Conservation (phyloP, 1,284 basidiomycete genomes). For the Sporisorium iseilematis-ciliati region DNA sequence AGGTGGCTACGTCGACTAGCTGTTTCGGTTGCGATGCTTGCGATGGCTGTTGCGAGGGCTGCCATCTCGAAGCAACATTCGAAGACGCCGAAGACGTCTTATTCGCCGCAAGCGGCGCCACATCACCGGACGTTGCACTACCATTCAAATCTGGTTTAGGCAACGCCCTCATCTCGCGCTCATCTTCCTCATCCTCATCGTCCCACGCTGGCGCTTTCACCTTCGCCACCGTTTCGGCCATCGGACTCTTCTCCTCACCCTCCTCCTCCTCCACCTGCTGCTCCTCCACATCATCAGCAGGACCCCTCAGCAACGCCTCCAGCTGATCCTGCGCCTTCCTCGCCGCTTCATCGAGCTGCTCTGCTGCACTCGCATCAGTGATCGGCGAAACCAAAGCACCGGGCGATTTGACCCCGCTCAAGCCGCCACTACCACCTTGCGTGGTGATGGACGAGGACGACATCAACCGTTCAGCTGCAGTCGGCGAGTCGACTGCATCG, state of each 20-base stretch:
- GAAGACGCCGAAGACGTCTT: neutral
- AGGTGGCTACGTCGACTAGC: conserved; percentile 24
- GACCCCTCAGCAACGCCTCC: conserved; percentile 44
- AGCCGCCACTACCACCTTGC: neutral
- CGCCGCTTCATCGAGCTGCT: conserved; percentile 41
- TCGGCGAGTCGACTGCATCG: conserved; percentile 38
- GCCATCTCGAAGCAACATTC: conserved; percentile 10
- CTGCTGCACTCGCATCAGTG: conserved; percentile 32
- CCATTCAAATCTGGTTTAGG: conserved; percentile 23
- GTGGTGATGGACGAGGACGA: conserved; percentile 8
- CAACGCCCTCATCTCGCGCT: conserved; percentile 46
- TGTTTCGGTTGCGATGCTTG: neutral
- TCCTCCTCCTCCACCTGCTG: neutral
- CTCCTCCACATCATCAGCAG: neutral
- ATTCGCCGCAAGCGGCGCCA: neutral
- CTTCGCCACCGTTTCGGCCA: conserved; percentile 1
- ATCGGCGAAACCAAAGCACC: conserved; percentile 25
- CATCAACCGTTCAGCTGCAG: conserved; percentile 28
- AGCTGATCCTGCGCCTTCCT: conserved; percentile 38
- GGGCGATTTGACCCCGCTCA: conserved; percentile 7
- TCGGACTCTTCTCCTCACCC: neutral
- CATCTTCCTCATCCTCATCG: conserved; percentile 56
- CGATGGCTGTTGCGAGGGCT: neutral
- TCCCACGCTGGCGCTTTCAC: conserved; percentile 57
- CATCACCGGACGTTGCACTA: neutral